Evolutionary conservation across 805 yeast genomes (phyloP).

Genomic region (Candida ascalaphidarum): DNA sequence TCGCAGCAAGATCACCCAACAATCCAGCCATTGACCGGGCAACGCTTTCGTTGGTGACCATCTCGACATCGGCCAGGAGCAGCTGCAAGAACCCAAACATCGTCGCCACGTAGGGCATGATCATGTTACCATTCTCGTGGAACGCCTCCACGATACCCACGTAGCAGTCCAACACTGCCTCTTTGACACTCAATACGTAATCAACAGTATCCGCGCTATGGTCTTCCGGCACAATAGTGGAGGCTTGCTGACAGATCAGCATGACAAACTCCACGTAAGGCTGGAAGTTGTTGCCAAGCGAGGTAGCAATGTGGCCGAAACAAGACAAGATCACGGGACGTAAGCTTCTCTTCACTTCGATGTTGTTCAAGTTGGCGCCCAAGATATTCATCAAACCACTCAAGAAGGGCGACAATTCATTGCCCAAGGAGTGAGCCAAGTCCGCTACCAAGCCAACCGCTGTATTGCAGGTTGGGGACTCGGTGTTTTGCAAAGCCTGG

Average conservation of each 20-base stretch:
- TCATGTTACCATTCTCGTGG: constrained; percentile 54
- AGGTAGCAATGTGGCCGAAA: constrained; percentile 92
- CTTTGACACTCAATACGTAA: constrained; percentile 62
- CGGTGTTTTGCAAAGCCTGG: constrained; percentile 72
- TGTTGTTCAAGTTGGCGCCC: constrained; percentile 62
- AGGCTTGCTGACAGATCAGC: constrained; percentile 65
- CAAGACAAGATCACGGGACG: constrained; percentile 86
- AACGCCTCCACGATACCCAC: constrained; percentile 94
- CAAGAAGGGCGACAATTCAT: constrained; percentile 62
- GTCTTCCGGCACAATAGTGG: constrained; percentile 55
- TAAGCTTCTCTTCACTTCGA: constrained; percentile 66
- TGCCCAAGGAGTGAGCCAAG: constrained; percentile 81
- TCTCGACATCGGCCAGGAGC: constrained; percentile 50
- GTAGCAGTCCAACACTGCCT: constrained; percentile 89
- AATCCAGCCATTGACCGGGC: constrained; percentile 83
- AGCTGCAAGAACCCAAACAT: constrained; percentile 62
- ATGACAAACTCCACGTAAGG: constrained; percentile 75
- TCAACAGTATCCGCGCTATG: constrained; percentile 68
- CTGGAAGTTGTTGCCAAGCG: constrained; percentile 69
- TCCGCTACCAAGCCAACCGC: constrained; percentile 96
- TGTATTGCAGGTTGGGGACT: constrained; percentile 74
- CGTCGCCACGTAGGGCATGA: constrained; percentile 57
- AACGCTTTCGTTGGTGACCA: constrained; percentile 59
- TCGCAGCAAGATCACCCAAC: constrained; percentile 86
- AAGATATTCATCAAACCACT: constrained; percentile 77